phyloP scores from a whole-genome alignment of 352 stramenopile species.

The Blastocystis sp. region DNA sequence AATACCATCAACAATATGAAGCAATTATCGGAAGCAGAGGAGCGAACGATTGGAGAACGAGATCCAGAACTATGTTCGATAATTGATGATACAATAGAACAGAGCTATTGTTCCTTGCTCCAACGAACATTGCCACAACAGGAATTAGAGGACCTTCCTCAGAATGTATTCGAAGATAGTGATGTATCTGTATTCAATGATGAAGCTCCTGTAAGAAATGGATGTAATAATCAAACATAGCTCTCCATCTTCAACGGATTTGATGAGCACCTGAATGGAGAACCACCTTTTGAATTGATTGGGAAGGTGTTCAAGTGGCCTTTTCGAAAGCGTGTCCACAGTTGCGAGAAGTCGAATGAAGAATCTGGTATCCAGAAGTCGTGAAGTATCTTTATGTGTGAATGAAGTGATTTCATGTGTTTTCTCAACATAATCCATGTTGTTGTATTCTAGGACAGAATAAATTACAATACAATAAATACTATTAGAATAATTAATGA shows the following conservation, averaged over 20 bases:
- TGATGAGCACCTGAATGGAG: neutral
- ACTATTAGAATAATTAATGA: neutral
- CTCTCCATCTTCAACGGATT: neutral
- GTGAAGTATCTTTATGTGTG: too few relatives aligned
- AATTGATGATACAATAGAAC: neutral
- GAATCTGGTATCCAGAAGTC: too few relatives aligned
- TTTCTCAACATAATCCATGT: too few relatives aligned
- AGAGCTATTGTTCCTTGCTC: neutral
- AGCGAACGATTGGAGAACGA: neutral
- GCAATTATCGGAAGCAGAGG: neutral
- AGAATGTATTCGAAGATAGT: constrained; percentile 1
- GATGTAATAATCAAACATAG: neutral
- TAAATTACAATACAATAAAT: neutral
- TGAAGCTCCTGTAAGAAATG: neutral
- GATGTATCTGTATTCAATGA: constrained; percentile 1
- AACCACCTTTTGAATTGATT: neutral
- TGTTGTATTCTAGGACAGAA: too few relatives aligned
- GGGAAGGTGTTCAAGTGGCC: neutral
- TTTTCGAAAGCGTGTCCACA: neutral
- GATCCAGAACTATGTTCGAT: neutral
- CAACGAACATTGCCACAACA: neutral
- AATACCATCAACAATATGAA: neutral
- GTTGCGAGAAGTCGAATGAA: too few relatives aligned
- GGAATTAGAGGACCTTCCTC: neutral
- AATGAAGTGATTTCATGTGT: too few relatives aligned